These are phyloP conservation scores for Saccharomycopsis olivae DNA, from an alignment of 805 yeast species.

Conservation along the genomic window DNA sequence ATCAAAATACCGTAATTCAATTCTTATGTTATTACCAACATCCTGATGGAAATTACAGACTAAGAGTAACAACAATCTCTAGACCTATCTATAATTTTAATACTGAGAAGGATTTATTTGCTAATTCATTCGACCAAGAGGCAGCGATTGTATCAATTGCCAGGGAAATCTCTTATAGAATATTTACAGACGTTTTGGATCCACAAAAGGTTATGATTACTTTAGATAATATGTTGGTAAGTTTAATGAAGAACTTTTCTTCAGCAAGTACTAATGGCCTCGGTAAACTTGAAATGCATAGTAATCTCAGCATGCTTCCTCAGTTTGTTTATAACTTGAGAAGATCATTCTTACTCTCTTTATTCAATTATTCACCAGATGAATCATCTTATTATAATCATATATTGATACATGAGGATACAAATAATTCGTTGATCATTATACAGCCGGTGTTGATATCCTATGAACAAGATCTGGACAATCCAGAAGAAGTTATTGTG, in stretches of 20 bases:
- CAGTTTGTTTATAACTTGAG: constrained; percentile 93
- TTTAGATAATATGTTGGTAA: constrained; percentile 87
- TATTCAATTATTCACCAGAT: constrained; percentile 96
- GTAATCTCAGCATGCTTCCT: constrained; percentile 80
- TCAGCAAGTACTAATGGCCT: constrained; percentile 79
- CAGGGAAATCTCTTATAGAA: constrained; percentile 78
- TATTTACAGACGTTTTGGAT: constrained; percentile 54
- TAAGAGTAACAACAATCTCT: constrained; percentile 81
- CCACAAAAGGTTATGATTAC: constrained; percentile 90
- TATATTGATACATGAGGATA: constrained; percentile 81
- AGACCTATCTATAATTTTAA: constrained; percentile 14
- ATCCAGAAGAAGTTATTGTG: constrained; percentile 9
- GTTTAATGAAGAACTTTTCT: constrained; percentile 86
- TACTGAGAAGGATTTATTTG: constrained; percentile 28
- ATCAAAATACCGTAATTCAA: constrained; percentile 43
- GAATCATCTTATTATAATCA: constrained; percentile 97
- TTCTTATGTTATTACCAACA: constrained; percentile 91
- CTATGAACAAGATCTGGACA: constrained; percentile 53
- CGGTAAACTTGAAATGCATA: constrained; percentile 69
- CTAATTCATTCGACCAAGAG: constrained; percentile 87
- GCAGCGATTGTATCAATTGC: constrained; percentile 95
- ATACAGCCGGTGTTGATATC: constrained; percentile 94
- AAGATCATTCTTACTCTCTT: constrained; percentile 91
- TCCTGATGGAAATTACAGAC: constrained; percentile 81
- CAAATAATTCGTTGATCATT: constrained; percentile 88